Evolutionary conservation across 1,284 basidiomycete genomes (phyloP), one percentile per base, ranked within the genome.

Genomic region (Puccinia triticina): DNA sequence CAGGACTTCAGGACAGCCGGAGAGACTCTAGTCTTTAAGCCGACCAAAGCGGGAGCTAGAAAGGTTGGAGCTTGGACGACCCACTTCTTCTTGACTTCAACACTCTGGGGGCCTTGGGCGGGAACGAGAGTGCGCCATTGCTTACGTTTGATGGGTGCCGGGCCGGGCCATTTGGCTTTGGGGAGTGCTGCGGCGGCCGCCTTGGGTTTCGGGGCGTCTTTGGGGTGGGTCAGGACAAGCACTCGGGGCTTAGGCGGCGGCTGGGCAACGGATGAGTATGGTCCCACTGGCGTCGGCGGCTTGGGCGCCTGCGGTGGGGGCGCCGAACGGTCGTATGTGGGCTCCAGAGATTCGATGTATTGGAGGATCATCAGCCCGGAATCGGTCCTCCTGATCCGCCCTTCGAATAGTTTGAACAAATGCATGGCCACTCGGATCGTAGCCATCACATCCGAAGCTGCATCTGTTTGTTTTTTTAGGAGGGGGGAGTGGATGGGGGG

Each of bases 391-490:
- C 59, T 40, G 18, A 34, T 48, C 2, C 23, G 26, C 34, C 55
- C 37, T 43, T 55, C 29, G 29, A 67, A 66, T 37, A 71, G 37
- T 26, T 43, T 43, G 26, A 55, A 69, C 46, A 79, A 26, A 3
- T 40, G 23, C 50, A 32, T 23, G 16, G 66, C 53, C 32, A 79
- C 77, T 37, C 77, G 77, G n/a, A 71, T 37, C 8, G 77, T 79
- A 1, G 77, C 77, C 32, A 71, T 66, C 18, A 79, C 66, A 53
- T 79, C 66, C 18, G 61, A 48, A 14, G 77, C 77, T 26, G 77
- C 77, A 79, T 79, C 77, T 79, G 71, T 69, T 21, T n/a, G n/a
- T 66, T 21, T 69, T 43, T 69, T 37, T n/a, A 34, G 26, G 26
- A 59, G 57, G 57, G 29, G 29, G 23, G 21, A 32, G 26, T 1